Conservation (phyloP, 805 yeast genomes). For the Vanderwaltozyma yarrowii region DNA sequence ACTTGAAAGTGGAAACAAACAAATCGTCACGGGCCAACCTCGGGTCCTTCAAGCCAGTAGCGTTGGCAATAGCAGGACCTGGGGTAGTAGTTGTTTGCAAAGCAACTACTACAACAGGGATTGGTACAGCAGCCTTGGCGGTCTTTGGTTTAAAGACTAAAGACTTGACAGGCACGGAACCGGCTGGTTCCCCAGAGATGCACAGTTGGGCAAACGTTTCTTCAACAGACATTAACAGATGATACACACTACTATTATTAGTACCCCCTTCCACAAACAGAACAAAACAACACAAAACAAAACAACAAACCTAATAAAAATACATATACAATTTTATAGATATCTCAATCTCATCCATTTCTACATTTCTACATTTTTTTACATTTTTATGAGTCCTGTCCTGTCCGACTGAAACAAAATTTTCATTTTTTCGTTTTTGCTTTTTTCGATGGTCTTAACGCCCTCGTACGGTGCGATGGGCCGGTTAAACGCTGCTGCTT, state of each 20-base stretch:
- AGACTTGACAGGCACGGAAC: conserved; percentile 52
- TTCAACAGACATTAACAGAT: conserved; percentile 26
- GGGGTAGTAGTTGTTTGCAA: conserved; percentile 63
- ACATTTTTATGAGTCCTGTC: too few relatives aligned
- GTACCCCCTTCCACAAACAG: too few relatives aligned
- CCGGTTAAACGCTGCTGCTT: too few relatives aligned
- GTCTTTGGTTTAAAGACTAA: conserved; percentile 88
- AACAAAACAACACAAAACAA: too few relatives aligned
- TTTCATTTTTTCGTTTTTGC: too few relatives aligned
- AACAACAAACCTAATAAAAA: too few relatives aligned
- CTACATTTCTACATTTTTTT: too few relatives aligned
- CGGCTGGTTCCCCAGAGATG: conserved; percentile 36
- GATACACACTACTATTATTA: neutral
- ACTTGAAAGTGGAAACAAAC: conserved; percentile 42
- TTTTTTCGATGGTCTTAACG: too few relatives aligned
- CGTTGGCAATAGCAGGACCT: conserved; percentile 49
- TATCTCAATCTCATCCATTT: too few relatives aligned
- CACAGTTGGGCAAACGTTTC: conserved; percentile 59
- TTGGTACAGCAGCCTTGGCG: conserved; percentile 66
- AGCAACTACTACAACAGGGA: conserved; percentile 76
- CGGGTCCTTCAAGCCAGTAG: conserved; percentile 71
- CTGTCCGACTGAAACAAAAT: too few relatives aligned
- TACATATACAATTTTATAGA: too few relatives aligned
- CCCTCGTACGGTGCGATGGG: too few relatives aligned
- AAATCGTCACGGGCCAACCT: conserved; percentile 79